Percentiles rank a stretch among this genome's conserved stretches.
phyloP scores from a whole-genome alignment of 2,329 filamentous ascomycete species.

The Colletotrichum agaves region DNA sequence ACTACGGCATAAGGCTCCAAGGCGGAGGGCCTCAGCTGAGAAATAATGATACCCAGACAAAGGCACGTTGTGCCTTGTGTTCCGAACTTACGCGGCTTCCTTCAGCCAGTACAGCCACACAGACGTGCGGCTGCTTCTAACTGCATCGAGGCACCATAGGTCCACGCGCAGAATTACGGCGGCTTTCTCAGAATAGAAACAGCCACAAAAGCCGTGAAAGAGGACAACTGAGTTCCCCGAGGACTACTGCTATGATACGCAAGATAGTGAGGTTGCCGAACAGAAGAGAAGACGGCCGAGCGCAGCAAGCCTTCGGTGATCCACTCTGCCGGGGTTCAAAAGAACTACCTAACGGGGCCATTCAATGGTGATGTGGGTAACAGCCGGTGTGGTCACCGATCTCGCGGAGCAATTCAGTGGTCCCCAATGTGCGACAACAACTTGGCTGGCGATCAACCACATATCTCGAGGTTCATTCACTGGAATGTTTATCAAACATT shows the following conservation, averaged over 20 bases:
- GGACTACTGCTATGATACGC: not conserved
- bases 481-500: too few relatives aligned
- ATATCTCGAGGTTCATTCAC: too few relatives aligned
- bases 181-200: not conserved
- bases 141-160: not conserved
- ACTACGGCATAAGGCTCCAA: not conserved
- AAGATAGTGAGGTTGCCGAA: not conserved
- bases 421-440: too few relatives aligned
- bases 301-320: too few relatives aligned
- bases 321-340: not conserved
- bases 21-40: constrained; percentile 8
- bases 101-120: not conserved
- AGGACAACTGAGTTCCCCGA: not conserved
- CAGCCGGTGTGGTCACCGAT: too few relatives aligned
- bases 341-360: not conserved
- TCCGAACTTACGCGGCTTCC: not conserved
- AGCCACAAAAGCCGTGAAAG: not conserved
- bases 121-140: not conserved
- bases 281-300: not conserved
- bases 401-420: too few relatives aligned
- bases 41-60: constrained; percentile 31
- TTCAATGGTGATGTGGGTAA: too few relatives aligned
- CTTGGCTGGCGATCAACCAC: too few relatives aligned
- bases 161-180: not conserved
- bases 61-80: constrained; percentile 18